These are phyloP conservation scores for Aspergillus luchuensis DNA, from an alignment of 2,329 filamentous ascomycete genomes.

Conservation along the genomic window DNA sequence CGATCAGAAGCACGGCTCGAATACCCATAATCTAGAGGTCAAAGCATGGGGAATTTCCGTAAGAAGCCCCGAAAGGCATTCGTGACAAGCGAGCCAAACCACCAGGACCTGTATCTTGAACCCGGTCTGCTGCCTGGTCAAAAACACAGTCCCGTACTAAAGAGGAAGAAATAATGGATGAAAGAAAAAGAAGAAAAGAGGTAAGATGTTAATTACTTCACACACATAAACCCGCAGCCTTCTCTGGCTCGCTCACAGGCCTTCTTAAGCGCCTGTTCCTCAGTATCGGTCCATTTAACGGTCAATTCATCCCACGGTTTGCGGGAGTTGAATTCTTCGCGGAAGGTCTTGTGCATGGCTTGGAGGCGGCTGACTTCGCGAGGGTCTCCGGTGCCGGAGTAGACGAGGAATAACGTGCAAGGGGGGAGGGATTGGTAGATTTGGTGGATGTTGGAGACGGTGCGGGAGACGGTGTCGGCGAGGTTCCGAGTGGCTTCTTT, in stretches of 20 bases:
- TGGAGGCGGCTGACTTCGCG: constrained; percentile 59
- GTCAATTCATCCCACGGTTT: constrained; percentile 64
- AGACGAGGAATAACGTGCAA: constrained; percentile 64
- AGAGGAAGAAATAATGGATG: not conserved
- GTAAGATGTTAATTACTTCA: constrained; percentile 50
- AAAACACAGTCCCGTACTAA: not conserved
- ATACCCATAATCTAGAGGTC: not conserved
- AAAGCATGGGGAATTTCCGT: not conserved
- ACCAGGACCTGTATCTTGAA: not conserved
- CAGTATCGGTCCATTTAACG: constrained; percentile 66
- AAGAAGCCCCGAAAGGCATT: not conserved
- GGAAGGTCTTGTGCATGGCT: constrained; percentile 57
- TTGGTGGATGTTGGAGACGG: constrained; percentile 52
- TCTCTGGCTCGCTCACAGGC: constrained; percentile 60
- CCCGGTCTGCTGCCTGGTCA: constrained; percentile 1
- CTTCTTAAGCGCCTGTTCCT: constrained; percentile 60
- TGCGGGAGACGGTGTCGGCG: constrained; percentile 50
- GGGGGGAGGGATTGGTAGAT: constrained; percentile 60
- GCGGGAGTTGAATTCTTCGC: constrained; percentile 59
- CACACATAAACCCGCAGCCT: constrained; percentile 61
- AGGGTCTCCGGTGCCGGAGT: constrained; percentile 66
- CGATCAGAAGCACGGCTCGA: not conserved
- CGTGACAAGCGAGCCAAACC: not conserved
- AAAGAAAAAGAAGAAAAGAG: too few relatives aligned
- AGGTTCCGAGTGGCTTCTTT: constrained; percentile 31